Evolutionary conservation across 1,139 yeast genomes (phyloP), one percentile per base, ranked within the genome.

Genomic region (Candida neerlandica): DNA sequence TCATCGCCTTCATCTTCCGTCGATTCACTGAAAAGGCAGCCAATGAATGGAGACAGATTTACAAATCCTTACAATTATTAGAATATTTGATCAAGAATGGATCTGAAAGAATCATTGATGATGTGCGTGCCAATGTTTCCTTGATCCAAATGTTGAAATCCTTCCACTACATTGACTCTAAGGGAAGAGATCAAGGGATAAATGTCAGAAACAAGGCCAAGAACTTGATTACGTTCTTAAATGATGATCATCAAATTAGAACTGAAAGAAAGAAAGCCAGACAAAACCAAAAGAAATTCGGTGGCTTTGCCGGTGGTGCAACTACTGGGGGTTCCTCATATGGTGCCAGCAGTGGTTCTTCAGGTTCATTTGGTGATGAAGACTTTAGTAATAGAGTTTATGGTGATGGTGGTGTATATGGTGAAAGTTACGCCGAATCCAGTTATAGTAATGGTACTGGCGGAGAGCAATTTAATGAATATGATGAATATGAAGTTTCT

Each of bases 21-120:
- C 80, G 98, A 55, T 91, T 92, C 70, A 90, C 97, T 7, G 98
- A 92, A 66, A 95, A 95, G 70, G 82, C 95, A 5, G 96, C 97
- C 47, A 87, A 85, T 64, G 98, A 94, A 71, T 94, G 99, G 99
- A 84, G 99, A 66, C 99, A 94, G 67, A 92, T 94, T 55, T 94
- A 94, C 74, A 94, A 94, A 71, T 85, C 97, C 7, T 77, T 94
- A 58, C 98, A 92, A 66, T 77, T 94, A 63, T 79, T 94, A 65
- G 99, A 94, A 61, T 94, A 89, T 65, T 78, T 94, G 61, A 80
- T 95, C 56, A 90, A 90, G 65, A 89, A 94, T 64, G 99, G 99
- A 1, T 83, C 94, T 33, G 99, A 95, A 67, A 77, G 97, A 55
- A 90, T 95, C 55, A 95, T 95, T 52, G 99, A 94, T 69, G 97